phyloP scores from a whole-genome alignment of 495 filamentous ascomycete species.

The Chlorociboria aeruginascens region DNA sequence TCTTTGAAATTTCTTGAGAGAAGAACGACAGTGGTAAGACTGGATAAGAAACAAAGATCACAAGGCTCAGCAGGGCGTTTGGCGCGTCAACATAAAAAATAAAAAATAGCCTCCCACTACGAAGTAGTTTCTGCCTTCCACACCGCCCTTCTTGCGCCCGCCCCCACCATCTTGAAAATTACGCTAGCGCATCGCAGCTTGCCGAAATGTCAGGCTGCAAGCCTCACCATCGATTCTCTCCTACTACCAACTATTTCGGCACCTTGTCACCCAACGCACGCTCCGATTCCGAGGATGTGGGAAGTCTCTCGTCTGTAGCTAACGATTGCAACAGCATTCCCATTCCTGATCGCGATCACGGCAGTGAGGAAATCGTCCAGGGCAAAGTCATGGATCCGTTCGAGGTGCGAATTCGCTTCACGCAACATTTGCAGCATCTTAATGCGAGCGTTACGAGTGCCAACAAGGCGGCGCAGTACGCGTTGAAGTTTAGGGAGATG shows the following conservation, averaged over 20 bases:
- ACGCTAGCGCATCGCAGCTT: background rate
- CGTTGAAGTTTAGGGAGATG: slow-evolving; percentile 80
- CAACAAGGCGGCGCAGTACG: slow-evolving; percentile 90
- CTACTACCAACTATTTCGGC: background rate
- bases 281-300: background rate
- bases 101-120: background rate
- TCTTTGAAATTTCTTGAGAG: background rate
- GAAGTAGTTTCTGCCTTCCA: too few species aligned
- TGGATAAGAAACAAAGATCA: background rate
- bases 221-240: background rate
- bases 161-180: too few species aligned
- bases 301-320: background rate
- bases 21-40: background rate
- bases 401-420: slow-evolving; percentile 97
- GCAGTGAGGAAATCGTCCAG: background rate
- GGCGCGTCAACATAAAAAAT: background rate
- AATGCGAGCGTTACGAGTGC: slow-evolving; percentile 81
- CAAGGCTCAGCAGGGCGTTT: background rate
- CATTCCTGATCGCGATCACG: slow-evolving; percentile 8
- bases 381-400: slow-evolving; percentile 59
- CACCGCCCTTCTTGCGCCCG: too few species aligned
- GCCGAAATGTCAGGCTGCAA: background rate
- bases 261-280: background rate
- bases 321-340: background rate
- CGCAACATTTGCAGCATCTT: slow-evolving; percentile 70